phyloP scores from a whole-genome alignment of 306 rosid species.

The Luffa acutangula region DNA sequence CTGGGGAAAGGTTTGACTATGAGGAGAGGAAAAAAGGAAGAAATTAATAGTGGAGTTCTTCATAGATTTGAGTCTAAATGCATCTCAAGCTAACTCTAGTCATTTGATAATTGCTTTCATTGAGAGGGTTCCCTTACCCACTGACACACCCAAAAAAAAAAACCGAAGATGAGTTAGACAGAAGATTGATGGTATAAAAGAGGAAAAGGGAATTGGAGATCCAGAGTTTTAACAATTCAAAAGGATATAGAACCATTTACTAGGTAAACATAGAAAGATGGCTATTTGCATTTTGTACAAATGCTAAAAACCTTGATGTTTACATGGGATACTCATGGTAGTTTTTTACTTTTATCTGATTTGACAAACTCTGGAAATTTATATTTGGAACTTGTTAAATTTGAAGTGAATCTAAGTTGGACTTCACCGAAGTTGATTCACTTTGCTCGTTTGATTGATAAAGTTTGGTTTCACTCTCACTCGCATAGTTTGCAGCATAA shows the following conservation, averaged over 20 bases:
- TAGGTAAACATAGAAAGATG: neutral
- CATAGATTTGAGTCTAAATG: neutral
- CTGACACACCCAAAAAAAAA: too few species aligned
- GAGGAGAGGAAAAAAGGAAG: neutral
- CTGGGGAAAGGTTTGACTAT: neutral
- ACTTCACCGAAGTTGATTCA: neutral
- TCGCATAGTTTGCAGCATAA: neutral
- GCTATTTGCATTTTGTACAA: neutral
- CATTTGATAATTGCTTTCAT: neutral
- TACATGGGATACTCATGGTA: neutral
- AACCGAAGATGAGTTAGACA: neutral
- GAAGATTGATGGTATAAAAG: neutral
- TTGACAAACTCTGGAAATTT: neutral
- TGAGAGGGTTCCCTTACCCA: neutral
- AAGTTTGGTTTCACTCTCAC: neutral
- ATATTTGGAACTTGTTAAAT: neutral
- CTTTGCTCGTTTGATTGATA: neutral
- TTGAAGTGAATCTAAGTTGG: neutral
- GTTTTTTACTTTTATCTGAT: neutral
- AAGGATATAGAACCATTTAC: neutral
- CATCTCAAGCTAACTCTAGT: neutral
- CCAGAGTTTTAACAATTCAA: neutral
- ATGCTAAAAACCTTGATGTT: neutral
- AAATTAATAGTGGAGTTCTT: neutral
- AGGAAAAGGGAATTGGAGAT: neutral